These are phyloP conservation scores for Zygosaccharomyces bisporus DNA, from an alignment of 805 yeast species.

Conservation along the genomic window DNA sequence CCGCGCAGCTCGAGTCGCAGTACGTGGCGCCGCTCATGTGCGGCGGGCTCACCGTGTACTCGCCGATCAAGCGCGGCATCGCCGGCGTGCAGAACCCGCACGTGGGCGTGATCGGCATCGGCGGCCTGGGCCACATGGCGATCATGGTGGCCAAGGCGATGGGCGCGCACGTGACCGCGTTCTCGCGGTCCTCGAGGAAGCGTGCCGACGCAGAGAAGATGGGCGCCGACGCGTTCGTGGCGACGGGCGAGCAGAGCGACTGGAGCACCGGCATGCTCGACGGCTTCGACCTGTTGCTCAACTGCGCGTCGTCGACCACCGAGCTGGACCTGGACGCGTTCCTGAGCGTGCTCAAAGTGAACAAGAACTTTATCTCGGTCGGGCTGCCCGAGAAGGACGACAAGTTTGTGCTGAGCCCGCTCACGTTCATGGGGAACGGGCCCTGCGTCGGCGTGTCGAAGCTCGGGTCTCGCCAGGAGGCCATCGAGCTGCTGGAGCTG, in stretches of 20 bases:
- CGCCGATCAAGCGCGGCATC: conserved; percentile 40
- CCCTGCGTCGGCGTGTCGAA: conserved; percentile 54
- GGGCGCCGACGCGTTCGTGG: conserved; percentile 47
- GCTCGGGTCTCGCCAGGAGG: conserved; percentile 61
- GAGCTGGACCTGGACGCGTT: conserved; percentile 48
- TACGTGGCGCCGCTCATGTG: conserved; percentile 53
- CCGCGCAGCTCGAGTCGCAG: conserved; percentile 42
- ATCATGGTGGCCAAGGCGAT: conserved; percentile 47
- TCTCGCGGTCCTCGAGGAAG: conserved; percentile 44
- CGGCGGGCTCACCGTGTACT: conserved; percentile 54
- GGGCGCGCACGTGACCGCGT: conserved; percentile 49
- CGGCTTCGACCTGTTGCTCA: conserved; percentile 42
- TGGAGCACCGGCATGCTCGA: conserved; percentile 36
- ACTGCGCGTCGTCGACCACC: conserved; percentile 46
- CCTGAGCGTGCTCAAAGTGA: conserved; percentile 50
- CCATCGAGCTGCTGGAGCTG: conserved; percentile 59
- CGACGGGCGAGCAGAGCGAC: conserved; percentile 43
- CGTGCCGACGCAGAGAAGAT: conserved; percentile 40
- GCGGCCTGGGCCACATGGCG: conserved; percentile 48
- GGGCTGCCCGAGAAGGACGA: conserved; percentile 58
- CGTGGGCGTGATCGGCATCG: conserved; percentile 45
- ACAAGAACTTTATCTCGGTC: conserved; percentile 57
- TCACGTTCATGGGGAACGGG: conserved; percentile 48
- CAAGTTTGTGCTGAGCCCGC: conserved; percentile 28
- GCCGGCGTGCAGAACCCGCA: conserved; percentile 36